Evolutionary conservation across 495 filamentous ascomycete genomes (phyloP).

Genomic region (Lophiostoma macrostomum): DNA sequence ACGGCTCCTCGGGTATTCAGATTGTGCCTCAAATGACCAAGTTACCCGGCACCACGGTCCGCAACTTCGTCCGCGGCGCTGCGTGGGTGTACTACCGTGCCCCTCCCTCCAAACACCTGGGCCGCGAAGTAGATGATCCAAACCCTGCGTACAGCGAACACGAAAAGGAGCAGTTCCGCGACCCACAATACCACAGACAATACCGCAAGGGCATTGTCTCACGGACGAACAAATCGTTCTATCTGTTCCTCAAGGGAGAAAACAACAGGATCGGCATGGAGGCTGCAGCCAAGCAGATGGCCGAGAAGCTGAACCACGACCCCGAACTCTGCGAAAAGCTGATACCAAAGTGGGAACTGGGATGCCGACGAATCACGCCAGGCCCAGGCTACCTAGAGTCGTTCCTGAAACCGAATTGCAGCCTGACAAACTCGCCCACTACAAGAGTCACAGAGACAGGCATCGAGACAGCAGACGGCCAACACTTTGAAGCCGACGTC

Average conservation of each 20-base stretch:
- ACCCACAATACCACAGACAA: conserved; percentile 23
- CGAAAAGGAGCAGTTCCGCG: conserved; percentile 34
- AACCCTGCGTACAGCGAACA: conserved; percentile 38
- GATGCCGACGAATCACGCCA: conserved; percentile 37
- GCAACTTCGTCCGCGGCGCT: conserved; percentile 36
- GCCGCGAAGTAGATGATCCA: conserved; percentile 30
- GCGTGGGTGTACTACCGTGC: conserved; percentile 38
- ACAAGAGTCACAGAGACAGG: conserved; percentile 39
- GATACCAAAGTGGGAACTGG: conserved; percentile 37
- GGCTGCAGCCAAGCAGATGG: conserved; percentile 38
- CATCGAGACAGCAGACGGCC: conserved; percentile 50
- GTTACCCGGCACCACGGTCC: conserved; percentile 30
- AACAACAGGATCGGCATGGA: conserved; percentile 1
- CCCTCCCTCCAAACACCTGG: conserved; percentile 36
- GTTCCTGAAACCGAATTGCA: conserved; percentile 40
- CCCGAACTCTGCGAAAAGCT: conserved; percentile 37
- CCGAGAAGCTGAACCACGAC: conserved; percentile 42
- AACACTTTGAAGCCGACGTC: conserved; percentile 45
- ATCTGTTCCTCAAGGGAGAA: conserved; percentile 5
- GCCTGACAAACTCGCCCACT: conserved; percentile 35
- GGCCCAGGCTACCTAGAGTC: conserved; percentile 40
- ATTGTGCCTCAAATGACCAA: conserved; percentile 31
- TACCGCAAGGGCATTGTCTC: conserved; percentile 41
- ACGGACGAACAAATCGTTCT: conserved; percentile 38
- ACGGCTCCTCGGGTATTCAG: conserved; percentile 34